Evolutionary conservation across 495 filamentous ascomycete genomes (phyloP).

Genomic region (Immersiella caudata): DNA sequence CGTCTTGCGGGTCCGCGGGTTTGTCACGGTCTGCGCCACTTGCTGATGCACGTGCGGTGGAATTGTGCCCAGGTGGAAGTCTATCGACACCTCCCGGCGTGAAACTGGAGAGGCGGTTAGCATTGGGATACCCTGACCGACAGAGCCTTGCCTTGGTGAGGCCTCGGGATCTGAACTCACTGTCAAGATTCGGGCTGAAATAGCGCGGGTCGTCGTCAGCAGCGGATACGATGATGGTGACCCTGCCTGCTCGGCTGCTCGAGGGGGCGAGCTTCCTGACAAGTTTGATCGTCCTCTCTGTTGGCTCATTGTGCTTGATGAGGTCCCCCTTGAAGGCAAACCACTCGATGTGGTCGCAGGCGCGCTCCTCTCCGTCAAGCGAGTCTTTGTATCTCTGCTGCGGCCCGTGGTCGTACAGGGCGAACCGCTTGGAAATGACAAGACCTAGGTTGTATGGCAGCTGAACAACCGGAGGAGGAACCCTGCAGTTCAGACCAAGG

Average conservation of each 20-base stretch:
- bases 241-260: conserved; percentile 3
- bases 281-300: conserved; percentile 14
- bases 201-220: neutral
- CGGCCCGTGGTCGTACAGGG: conserved; percentile 4
- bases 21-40: neutral
- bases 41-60: neutral
- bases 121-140: neutral
- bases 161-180: neutral
- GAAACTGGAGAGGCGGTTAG: neutral
- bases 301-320: conserved; percentile 6
- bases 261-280: conserved; percentile 15
- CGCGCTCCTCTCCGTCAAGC: conserved; percentile 2
- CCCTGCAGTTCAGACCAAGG: conserved; percentile 17
- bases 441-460: conserved; percentile 21
- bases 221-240: conserved; percentile 7
- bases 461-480: conserved; percentile 7
- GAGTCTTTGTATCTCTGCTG: conserved; percentile 16
- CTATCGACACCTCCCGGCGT: conserved; percentile 8
- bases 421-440: conserved; percentile 16
- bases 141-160: neutral
- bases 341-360: conserved; percentile 17
- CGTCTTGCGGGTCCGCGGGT: neutral
- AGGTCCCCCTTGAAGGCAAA: conserved; percentile 21
- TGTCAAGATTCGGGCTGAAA: neutral
- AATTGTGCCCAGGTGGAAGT: conserved; percentile 15